These are phyloP conservation scores for sweet orange (Citrus sinensis) DNA, from an alignment of 345 rosid species.

Conservation along the genomic window DNA sequence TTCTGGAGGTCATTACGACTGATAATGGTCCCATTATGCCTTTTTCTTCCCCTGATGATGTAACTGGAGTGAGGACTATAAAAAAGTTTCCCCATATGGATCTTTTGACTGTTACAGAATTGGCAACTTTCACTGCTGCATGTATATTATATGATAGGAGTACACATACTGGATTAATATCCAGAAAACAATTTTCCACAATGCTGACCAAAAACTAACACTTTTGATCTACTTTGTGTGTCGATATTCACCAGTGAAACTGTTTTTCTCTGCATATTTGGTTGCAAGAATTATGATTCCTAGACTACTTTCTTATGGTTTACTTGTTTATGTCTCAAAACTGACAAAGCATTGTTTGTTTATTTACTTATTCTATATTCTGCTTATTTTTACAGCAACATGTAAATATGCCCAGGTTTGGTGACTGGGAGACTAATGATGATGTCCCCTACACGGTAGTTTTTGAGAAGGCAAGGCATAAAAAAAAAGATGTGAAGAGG, in stretches of 20 bases:
- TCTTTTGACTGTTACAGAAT: neutral
- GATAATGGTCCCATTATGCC: too few species aligned
- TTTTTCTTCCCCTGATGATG: neutral
- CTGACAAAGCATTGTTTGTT: neutral
- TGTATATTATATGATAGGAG: neutral
- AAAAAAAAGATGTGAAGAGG: neutral
- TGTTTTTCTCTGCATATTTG: neutral
- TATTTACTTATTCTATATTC: neutral
- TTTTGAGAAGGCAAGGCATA: conserved; percentile 28
- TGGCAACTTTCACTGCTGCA: neutral
- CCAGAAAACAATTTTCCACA: neutral
- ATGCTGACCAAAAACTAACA: neutral
- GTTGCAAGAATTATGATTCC: neutral
- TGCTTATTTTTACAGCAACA: conserved; percentile 15
- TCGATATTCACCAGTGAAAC: neutral
- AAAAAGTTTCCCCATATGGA: neutral
- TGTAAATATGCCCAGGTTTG: conserved; percentile 27
- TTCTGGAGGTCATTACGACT: too few species aligned
- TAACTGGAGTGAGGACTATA: neutral
- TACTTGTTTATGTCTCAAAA: neutral
- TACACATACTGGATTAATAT: neutral
- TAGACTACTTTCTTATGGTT: neutral
- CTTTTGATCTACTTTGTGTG: neutral
- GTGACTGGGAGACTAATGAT: conserved; percentile 28
- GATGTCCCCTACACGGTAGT: conserved; percentile 30